These are phyloP conservation scores for Aspergillus sclerotiicarbonarius DNA, from an alignment of 495 filamentous ascomycete species.

Conservation along the genomic window DNA sequence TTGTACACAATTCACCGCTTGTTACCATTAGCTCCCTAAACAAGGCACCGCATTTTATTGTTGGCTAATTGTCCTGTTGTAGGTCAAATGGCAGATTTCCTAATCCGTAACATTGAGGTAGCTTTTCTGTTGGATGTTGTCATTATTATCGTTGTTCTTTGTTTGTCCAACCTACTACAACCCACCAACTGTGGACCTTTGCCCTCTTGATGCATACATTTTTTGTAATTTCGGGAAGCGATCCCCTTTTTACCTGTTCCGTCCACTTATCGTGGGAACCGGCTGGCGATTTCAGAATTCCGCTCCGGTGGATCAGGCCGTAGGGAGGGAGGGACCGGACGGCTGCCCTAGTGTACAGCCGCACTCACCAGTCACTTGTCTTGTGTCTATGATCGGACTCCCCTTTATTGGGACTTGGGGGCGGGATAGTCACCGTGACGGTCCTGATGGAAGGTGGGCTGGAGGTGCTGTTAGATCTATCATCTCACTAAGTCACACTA, in stretches of 20 bases:
- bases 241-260: conserved; percentile 12
- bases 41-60: conserved; percentile 5
- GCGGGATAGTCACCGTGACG: background rate
- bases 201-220: conserved; percentile 4
- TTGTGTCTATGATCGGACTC: background rate
- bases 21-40: conserved; percentile 8
- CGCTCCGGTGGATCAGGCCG: conserved; percentile 3
- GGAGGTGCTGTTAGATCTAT: conserved; percentile 41
- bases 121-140: background rate
- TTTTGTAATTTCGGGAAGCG: conserved; percentile 8
- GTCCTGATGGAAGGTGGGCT: conserved; percentile 22
- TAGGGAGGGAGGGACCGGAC: background rate
- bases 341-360: background rate
- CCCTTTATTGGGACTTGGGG: background rate
- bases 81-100: background rate
- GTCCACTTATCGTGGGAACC: conserved; percentile 1
- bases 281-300: conserved; percentile 12
- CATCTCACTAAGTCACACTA: conserved; percentile 44
- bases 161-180: conserved; percentile 2
- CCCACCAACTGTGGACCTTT: background rate
- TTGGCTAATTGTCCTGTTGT: conserved; percentile 6
- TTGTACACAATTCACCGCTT: conserved; percentile 21
- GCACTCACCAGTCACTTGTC: background rate
- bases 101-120: background rate
- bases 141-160: conserved; percentile 9